Evolutionary conservation across 2,329 filamentous ascomycete genomes (phyloP), one percentile per base, ranked within the genome.

Genomic region (Aureobasidium sp.): DNA sequence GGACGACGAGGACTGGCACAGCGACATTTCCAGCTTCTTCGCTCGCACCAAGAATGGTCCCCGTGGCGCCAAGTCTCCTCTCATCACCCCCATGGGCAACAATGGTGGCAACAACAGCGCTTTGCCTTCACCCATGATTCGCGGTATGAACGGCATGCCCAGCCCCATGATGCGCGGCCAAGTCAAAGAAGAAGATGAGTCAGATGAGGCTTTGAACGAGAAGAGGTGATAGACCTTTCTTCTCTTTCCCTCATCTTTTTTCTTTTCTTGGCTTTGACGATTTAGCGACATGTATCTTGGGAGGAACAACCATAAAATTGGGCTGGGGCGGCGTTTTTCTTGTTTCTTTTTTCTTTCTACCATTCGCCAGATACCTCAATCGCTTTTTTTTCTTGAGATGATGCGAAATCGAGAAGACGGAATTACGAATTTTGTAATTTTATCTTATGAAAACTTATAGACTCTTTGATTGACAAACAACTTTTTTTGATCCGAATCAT

Each of bases 11-110:
- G 74, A 79, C 55, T 77, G 78, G 67, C 75, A 76, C 61, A 75
- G 74, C 22, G 78, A 83, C 64, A 78, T 83, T 17, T 76, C 77
- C 68, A 75, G 74, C 3, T 84, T 81, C 70, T 84, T 84, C 70
- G 76, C 81, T 72, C 78, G 80, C 42, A 83, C 80, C 3, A 70
- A 53, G 66, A 65, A 44, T 62, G 66, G 62, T 15, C 52, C 52
- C 12, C 44, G 61, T 17, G 55, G 55, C 20, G 45, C 53, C 20
- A 56, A 57, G 25, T 51, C 31, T 22, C 55, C 55, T 25, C 37
- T 58, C 9, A 52, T 36, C 34, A 36, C 44, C 5, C 61, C 52
- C 34, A 63, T 57, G 61, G 42, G 45, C 2, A 47, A 45, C 15
- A 41, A 36, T 15, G 45, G 27, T 2, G 27, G 47, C 2, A 47